Base-by-base conservation (phyloP, 2,329 filamentous ascomycete species). In the Colletotrichum godetiae region DNA sequence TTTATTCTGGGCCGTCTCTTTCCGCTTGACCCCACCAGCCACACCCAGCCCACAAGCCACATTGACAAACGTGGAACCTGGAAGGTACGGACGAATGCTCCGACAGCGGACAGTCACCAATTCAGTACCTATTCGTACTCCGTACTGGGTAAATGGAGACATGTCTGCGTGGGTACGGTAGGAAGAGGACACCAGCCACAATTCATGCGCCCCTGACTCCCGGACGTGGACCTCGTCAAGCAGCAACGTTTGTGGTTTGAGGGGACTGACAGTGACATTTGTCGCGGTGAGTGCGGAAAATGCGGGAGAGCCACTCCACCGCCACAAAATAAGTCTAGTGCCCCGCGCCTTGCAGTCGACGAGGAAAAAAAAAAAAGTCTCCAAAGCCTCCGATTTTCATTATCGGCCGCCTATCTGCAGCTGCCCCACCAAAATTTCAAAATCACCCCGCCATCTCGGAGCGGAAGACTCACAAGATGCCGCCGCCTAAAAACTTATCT, bases 361-460 rank as follows among this genome's bases (percentile, higher is more conserved):
- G 15, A 42, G 42, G 57, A 24, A 66, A 66, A 49, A 46, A 29
- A 52, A 35, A 33, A 24, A 67, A 31, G 35, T 49, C 24, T 42
- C 62, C 27, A 63, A 29, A 31, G 64, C 62, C 55, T 59, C 55
- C 62, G 67, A 63, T 64, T 73, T 74, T 63, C 57, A 58, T 69
- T 68, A 73, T 68, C 69, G 73, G 42, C 42, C 42, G 42, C 66
- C 33, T 68, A 73, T 74, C 73, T 53, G 66, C 61, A 52, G 62
- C 53, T 67, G 64, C 67, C 71, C 71, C 63, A 64, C 74, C 68
- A 75, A 74, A 74, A 74, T 64, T 68, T 68, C 49, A 49, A 52
- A 66, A 65, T 63, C 67, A 73, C 71, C 71, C 71, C 71, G 71
- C 71, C 67, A 73, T 61, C 49, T 61, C 71, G 60, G 55, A 58